These are phyloP conservation scores for Citrus mangshanensis DNA, from an alignment of 345 rosid genomes.

Conservation along the genomic window DNA sequence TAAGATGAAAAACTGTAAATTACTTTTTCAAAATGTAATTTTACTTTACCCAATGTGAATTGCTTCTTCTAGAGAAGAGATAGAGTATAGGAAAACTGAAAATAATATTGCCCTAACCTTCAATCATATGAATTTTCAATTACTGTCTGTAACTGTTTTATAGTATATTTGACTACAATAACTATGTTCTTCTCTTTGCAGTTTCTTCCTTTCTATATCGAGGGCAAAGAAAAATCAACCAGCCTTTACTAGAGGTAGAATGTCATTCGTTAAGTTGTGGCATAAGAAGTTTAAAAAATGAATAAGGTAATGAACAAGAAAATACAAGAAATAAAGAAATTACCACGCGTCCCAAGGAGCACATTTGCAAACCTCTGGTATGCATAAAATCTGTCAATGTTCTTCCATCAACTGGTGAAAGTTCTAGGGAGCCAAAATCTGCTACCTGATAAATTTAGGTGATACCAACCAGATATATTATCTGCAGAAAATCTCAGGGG, in stretches of 20 bases:
- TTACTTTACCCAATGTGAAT: neutral
- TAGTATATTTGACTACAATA: neutral
- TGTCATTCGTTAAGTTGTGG: conserved; percentile 22
- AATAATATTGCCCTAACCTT: neutral
- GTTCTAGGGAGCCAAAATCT: conserved; percentile 97
- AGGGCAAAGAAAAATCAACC: neutral
- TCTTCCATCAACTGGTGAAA: conserved; percentile 97
- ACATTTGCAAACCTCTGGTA: conserved; percentile 92
- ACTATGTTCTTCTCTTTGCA: neutral
- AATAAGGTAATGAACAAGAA: conserved; percentile 19
- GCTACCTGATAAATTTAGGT: conserved; percentile 57
- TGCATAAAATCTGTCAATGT: conserved; percentile 99
- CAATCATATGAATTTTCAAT: neutral
- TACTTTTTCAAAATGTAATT: neutral
- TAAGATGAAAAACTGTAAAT: neutral
- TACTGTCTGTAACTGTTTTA: neutral
- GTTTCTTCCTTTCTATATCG: neutral
- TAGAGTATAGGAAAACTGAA: neutral
- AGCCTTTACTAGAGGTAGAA: neutral
- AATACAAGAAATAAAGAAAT: conserved; percentile 11
- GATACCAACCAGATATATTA: conserved; percentile 17
- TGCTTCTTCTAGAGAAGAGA: neutral
- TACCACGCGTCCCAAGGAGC: conserved; percentile 90
- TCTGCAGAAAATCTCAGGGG: conserved; percentile 5
- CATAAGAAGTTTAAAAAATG: conserved; percentile 24